A percentile compares a stretch with the other conserved stretches of the same genome.
phyloP scores from a whole-genome alignment of 2,329 filamentous ascomycete species.

The Colletotrichum ledebouriae region DNA sequence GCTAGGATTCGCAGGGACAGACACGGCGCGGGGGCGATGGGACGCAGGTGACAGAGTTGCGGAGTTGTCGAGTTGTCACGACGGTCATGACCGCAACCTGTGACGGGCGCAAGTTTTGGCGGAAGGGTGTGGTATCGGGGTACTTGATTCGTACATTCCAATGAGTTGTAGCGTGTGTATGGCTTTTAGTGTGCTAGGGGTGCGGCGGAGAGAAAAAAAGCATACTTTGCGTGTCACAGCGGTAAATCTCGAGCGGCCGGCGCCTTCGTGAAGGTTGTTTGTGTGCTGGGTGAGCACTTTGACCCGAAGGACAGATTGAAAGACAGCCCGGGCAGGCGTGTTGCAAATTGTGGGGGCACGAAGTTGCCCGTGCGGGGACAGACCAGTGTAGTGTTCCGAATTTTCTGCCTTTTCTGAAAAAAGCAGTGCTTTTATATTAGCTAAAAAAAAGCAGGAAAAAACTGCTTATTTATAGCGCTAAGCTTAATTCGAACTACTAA shows the following conservation, averaged over 20 bases:
- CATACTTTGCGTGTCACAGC: conserved; percentile 16
- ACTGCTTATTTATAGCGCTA: too few relatives aligned
- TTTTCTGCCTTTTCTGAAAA: too few relatives aligned
- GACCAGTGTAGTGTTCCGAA: too few relatives aligned
- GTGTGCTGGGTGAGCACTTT: conserved; percentile 3
- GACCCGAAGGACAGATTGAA: too few relatives aligned
- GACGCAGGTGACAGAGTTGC: conserved; percentile 36
- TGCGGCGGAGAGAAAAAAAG: conserved; percentile 2
- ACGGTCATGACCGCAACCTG: conserved; percentile 24
- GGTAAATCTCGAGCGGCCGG: conserved; percentile 11
- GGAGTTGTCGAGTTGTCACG: conserved; percentile 33
- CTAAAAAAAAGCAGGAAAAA: too few relatives aligned
- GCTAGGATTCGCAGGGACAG: conserved; percentile 13
- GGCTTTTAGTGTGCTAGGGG: neutral
- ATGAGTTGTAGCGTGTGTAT: conserved; percentile 8
- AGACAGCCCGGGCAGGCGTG: neutral
- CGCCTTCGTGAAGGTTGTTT: conserved; percentile 3
- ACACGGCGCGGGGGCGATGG: neutral
- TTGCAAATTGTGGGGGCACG: conserved; percentile 6
- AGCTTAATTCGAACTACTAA: too few relatives aligned
- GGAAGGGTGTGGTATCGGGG: conserved; percentile 35
- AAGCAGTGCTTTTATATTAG: too few relatives aligned
- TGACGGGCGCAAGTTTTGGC: conserved; percentile 29
- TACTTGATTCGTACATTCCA: conserved; percentile 31
- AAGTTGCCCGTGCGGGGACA: conserved; percentile 5